These are phyloP conservation scores for Gynostemma pentaphyllum DNA, from an alignment of 306 rosid species.

Conservation along the genomic window DNA sequence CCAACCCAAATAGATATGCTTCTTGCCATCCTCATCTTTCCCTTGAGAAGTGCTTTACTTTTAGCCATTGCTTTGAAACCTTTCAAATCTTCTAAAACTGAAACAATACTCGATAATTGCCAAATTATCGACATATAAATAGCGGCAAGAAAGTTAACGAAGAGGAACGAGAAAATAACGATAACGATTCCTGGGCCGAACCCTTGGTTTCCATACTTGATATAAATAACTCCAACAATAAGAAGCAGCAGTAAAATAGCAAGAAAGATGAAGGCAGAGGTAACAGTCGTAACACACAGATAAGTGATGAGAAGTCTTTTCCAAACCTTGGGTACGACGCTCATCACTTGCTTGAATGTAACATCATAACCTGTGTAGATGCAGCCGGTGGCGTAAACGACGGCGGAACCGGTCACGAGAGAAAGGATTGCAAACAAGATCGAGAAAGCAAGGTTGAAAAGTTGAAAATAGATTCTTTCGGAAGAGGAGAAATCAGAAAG, in stretches of 20 bases:
- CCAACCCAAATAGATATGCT: constrained; percentile 11
- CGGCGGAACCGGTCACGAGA: constrained; percentile 17
- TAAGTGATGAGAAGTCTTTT: constrained; percentile 18
- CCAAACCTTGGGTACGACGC: constrained; percentile 10
- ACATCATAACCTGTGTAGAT: constrained; percentile 7
- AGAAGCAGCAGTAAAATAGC: constrained; percentile 35
- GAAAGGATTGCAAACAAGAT: constrained; percentile 14
- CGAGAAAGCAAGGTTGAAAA: constrained; percentile 19
- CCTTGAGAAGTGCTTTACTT: constrained; percentile 41
- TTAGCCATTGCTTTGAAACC: constrained; percentile 61
- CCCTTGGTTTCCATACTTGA: background rate
- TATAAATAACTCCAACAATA: constrained; percentile 26
- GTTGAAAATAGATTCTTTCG: constrained; percentile 4
- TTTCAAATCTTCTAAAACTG: constrained; percentile 45
- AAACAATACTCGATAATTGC: constrained; percentile 52
- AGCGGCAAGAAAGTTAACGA: constrained; percentile 22
- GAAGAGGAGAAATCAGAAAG: constrained; percentile 1
- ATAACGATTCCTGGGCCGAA: background rate
- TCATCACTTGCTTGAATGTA: constrained; percentile 14
- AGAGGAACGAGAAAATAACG: background rate
- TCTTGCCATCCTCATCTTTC: constrained; percentile 33
- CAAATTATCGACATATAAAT: constrained; percentile 38
- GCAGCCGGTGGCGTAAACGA: constrained; percentile 19
- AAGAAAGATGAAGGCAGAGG: constrained; percentile 6
- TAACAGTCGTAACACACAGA: background rate